Conservation (phyloP, 2,329 filamentous ascomycete genomes). For the Phyllosticta ampelicida region DNA sequence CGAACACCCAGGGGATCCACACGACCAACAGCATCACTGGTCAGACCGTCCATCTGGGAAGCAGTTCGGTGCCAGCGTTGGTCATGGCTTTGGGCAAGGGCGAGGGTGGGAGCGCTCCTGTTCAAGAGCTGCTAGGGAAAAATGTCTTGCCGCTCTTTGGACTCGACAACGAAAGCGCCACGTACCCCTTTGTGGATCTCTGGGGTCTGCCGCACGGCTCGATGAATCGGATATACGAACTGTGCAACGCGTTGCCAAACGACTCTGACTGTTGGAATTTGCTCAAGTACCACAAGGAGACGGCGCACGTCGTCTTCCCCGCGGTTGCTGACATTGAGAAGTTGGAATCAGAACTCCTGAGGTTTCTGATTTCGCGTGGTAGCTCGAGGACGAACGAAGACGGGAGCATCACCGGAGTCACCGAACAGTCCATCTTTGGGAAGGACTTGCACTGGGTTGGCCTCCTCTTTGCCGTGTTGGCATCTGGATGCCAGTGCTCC, state of each 20-base stretch:
- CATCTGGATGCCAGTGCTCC: constrained; percentile 51
- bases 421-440: constrained; percentile 46
- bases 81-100: constrained; percentile 39
- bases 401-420: constrained; percentile 32
- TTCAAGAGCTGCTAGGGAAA: constrained; percentile 46
- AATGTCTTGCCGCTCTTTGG: constrained; percentile 52
- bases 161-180: constrained; percentile 53
- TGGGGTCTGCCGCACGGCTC: constrained; percentile 51
- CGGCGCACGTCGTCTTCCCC: constrained; percentile 50
- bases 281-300: constrained; percentile 47
- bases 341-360: constrained; percentile 44
- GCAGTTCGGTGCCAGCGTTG: constrained; percentile 51
- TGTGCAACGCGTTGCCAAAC: constrained; percentile 48
- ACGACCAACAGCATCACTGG: constrained; percentile 49
- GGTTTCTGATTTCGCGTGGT: constrained; percentile 43
- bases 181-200: constrained; percentile 54
- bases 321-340: constrained; percentile 46
- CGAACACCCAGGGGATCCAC: constrained; percentile 45
- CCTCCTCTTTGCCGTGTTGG: constrained; percentile 51
- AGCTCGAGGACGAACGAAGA: constrained; percentile 31
- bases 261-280: constrained; percentile 49
- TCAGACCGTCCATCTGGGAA: constrained; percentile 51
- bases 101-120: constrained; percentile 28
- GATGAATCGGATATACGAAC: constrained; percentile 44
- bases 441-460: constrained; percentile 49